Conservation (phyloP, 1,139 yeast species). For the Sugiyamaella sp. region DNA sequence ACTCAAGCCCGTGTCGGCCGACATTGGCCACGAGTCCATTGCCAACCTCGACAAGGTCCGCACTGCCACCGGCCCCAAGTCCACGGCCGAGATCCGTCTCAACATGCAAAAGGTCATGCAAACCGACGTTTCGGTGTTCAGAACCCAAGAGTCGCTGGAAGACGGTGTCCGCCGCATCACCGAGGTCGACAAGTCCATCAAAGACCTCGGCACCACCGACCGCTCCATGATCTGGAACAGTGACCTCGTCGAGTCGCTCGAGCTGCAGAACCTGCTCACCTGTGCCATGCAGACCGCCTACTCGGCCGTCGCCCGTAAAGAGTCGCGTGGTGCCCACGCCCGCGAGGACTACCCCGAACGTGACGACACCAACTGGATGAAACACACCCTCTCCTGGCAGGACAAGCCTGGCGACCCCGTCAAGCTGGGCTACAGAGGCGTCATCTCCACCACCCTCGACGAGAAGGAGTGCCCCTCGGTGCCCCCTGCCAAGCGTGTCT, state of each 20-base stretch:
- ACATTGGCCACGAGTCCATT: slow-evolving; percentile 85
- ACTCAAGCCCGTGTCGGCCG: slow-evolving; percentile 75
- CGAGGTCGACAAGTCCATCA: slow-evolving; percentile 73
- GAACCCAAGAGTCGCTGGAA: slow-evolving; percentile 90
- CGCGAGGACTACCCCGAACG: slow-evolving; percentile 97
- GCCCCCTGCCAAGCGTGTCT: slow-evolving; percentile 96
- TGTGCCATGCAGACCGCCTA: slow-evolving; percentile 97
- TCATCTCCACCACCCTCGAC: slow-evolving; percentile 81
- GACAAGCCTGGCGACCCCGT: slow-evolving; percentile 68
- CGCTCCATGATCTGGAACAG: slow-evolving; percentile 98
- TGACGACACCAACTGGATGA: slow-evolving; percentile 97
- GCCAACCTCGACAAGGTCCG: slow-evolving; percentile 88
- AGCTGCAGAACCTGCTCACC: slow-evolving; percentile 93
- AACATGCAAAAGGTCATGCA: slow-evolving; percentile 97
- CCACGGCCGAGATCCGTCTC: slow-evolving; percentile 87
- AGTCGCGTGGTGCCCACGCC: slow-evolving; percentile 99
- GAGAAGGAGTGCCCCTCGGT: slow-evolving; percentile 92
- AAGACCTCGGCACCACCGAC: slow-evolving; percentile 82
- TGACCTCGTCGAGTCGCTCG: slow-evolving; percentile 93
- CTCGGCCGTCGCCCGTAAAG: slow-evolving; percentile 93
- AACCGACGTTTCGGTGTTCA: slow-evolving; percentile 94
- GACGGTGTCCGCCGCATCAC: slow-evolving; percentile 84
- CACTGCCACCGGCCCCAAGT: slow-evolving; percentile 76
- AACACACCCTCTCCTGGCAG: slow-evolving; percentile 96
- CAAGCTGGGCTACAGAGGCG: slow-evolving; percentile 81